phyloP scores from a whole-genome alignment of 495 filamentous ascomycete genomes.

The Trichocladium antarcticum region DNA sequence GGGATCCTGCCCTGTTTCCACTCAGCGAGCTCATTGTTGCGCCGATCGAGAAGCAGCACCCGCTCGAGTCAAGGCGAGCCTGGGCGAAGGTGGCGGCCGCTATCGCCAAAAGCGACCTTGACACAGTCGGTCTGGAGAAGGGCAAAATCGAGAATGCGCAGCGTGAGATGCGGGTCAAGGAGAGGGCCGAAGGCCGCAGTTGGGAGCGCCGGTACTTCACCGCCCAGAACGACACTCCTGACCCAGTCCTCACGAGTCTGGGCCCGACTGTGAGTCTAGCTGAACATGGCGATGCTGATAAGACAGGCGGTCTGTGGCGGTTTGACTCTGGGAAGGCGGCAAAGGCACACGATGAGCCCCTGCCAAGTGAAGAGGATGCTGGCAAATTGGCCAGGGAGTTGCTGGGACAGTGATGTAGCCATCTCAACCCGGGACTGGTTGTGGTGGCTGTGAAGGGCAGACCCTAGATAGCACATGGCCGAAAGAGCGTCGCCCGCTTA shows the following conservation, averaged over 20 bases:
- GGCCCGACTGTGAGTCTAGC: conserved; percentile 45
- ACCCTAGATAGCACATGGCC: no score
- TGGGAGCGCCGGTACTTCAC: conserved; percentile 85
- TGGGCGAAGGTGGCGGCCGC: conserved; percentile 76
- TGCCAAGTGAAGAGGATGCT: conserved; percentile 31
- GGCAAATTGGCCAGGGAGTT: conserved; percentile 29
- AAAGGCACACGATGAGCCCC: conserved; percentile 28
- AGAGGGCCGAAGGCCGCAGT: conserved; percentile 63
- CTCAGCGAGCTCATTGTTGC: conserved; percentile 60
- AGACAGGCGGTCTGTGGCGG: conserved; percentile 82
- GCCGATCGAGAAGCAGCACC: conserved; percentile 70
- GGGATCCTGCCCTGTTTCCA: conserved; percentile 50
- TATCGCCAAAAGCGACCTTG: conserved; percentile 74
- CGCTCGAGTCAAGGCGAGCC: conserved; percentile 76
- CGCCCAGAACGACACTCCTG: conserved; percentile 35
- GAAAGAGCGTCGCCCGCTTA: no score
- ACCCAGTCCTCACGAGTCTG: conserved; percentile 48
- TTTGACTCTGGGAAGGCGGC: conserved; percentile 60
- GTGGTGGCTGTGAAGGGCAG: neutral
- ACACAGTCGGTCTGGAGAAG: conserved; percentile 66
- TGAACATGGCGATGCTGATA: conserved; percentile 55
- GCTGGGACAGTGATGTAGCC: conserved; percentile 30
- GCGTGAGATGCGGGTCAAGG: conserved; percentile 68
- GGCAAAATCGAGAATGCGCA: conserved; percentile 84
- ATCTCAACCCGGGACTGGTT: neutral